A percentile compares a stretch with the other conserved stretches of the same genome.
Evolutionary conservation across 2,329 filamentous ascomycete species (phyloP).

Genomic region (Curvularia spicifera): DNA sequence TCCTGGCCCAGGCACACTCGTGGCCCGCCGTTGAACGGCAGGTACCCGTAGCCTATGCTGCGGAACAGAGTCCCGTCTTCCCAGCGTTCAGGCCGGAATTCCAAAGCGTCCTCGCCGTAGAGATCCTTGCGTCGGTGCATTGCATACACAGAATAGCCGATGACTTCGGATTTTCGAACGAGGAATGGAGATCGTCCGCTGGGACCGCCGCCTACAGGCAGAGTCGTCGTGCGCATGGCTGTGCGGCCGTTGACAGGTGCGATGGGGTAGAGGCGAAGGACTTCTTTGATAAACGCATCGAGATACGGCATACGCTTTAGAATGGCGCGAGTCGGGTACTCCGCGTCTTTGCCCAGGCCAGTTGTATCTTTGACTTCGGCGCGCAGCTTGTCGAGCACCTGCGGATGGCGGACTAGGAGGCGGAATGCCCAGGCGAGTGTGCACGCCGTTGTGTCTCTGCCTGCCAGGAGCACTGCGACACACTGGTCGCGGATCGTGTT

Average conservation of each 20-base stretch:
- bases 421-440: conserved; percentile 75
- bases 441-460: conserved; percentile 84
- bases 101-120: conserved; percentile 44
- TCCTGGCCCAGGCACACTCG: conserved; percentile 34
- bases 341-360: conserved; percentile 31
- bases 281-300: conserved; percentile 40
- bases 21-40: conserved; percentile 42
- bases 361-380: conserved; percentile 33
- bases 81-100: conserved; percentile 46
- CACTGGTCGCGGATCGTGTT: conserved; percentile 80
- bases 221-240: conserved; percentile 34
- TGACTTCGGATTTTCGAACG: conserved; percentile 35
- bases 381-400: conserved; percentile 37
- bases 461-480: conserved; percentile 79
- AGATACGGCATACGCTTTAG: conserved; percentile 7
- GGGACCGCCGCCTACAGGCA: conserved; percentile 41
- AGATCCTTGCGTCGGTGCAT: conserved; percentile 46
- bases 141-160: conserved; percentile 35
- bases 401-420: conserved; percentile 45
- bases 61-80: conserved; percentile 30
- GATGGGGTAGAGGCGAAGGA: conserved; percentile 39
- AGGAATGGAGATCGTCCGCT: conserved; percentile 39
- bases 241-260: conserved; percentile 38
- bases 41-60: conserved; percentile 31
- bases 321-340: conserved; percentile 19